Evolutionary conservation across 2,329 filamentous ascomycete species (phyloP), one percentile per base, ranked within the genome.

Genomic region (Fusarium veterinarium): DNA sequence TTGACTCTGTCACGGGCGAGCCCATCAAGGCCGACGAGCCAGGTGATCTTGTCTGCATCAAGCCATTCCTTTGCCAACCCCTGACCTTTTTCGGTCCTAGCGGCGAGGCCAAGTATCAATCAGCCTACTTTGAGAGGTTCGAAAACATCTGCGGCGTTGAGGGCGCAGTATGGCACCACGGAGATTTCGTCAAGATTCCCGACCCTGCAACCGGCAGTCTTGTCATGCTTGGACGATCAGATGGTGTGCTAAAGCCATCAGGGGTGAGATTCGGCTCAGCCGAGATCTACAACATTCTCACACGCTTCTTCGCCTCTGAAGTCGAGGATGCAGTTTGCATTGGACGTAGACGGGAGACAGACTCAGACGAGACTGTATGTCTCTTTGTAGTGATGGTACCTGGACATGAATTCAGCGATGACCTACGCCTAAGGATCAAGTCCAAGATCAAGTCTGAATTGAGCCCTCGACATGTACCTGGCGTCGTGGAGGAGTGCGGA

Each of bases 281-380:
- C 1, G 96, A 99, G 84, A 97, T 99, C 25, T 98, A 98, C 83
- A 98, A 97, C 79, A 87, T 98, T n/a, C 84, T 98, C 33, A 89
- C 96, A 4, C 91, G 93, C 73, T 92, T 95, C 82, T 98, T 98
- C 76, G 88, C 91, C 0, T 83, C 87, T 16, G 89, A 95, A 62
- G 86, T 98, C 23, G 92, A 94, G 67, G 95, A 99, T 77, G 93
- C 94, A 1, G 86, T 98, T 4, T 98, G 95, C 78, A 91, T 98
- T 40, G 95, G 96, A 0, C 87, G 94, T 6, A 86, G 95, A 63
- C 88, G 90, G 23, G 86, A 89, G 58, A 85, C 87, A 7, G 95
- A 97, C 78, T 85, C 86, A 0, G 95, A 97, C 78, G 95, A 97
- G 83, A 92, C 92, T 0, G 95, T 98, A 0, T 92, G 95, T 37